phyloP scores from a whole-genome alignment of 2,329 filamentous ascomycete genomes.

The Sporothrix brasiliensis region DNA sequence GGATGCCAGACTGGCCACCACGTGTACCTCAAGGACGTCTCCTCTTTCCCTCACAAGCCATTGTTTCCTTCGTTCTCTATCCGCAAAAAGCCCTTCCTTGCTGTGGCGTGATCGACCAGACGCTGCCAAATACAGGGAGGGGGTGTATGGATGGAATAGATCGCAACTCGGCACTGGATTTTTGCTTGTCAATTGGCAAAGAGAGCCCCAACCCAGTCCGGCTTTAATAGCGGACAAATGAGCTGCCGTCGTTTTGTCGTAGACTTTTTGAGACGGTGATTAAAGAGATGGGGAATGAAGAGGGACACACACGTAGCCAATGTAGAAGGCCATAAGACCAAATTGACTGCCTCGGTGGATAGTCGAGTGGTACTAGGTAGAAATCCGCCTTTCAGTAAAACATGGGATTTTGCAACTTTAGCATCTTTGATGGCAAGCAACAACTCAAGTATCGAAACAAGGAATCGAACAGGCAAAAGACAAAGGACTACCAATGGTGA shows the following conservation, averaged over 20 bases:
- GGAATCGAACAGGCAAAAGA: not conserved
- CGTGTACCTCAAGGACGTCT: not conserved
- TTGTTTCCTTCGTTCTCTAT: not conserved
- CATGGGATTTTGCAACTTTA: not conserved
- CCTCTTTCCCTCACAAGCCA: constrained; percentile 3
- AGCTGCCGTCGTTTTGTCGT: not conserved
- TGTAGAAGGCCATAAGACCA: not conserved
- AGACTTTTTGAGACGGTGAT: not conserved
- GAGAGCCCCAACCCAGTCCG: constrained; percentile 2
- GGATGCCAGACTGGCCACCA: not conserved
- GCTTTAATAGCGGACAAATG: constrained; percentile 22
- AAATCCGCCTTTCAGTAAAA: not conserved
- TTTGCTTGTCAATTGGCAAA: not conserved
- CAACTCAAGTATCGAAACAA: not conserved
- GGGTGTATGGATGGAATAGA: not conserved
- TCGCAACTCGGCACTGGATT: not conserved
- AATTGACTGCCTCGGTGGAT: not conserved
- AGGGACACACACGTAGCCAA: not conserved
- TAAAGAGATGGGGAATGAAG: not conserved
- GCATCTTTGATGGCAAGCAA: constrained; percentile 8
- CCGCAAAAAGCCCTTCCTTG: not conserved
- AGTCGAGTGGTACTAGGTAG: not conserved
- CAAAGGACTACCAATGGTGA: not conserved
- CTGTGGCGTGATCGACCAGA: not conserved
- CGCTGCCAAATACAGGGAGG: not conserved